Conservation (phyloP, 2,329 filamentous ascomycete species). For the Pseudopyricularia cyperi region DNA sequence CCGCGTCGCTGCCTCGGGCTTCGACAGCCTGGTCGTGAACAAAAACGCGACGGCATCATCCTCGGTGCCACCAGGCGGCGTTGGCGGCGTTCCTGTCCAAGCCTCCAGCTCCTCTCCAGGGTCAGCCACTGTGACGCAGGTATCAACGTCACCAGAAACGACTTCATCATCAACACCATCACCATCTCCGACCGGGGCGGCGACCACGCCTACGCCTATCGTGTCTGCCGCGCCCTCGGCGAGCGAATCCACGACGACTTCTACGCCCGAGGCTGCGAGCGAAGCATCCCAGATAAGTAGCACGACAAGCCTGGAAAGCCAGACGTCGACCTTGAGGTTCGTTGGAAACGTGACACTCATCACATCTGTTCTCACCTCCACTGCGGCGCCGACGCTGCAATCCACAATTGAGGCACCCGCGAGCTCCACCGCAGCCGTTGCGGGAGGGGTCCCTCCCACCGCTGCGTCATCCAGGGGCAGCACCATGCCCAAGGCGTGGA, state of each 20-base stretch:
- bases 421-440: background rate
- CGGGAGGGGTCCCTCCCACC: background rate
- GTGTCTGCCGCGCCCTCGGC: background rate
- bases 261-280: background rate
- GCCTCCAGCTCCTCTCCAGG: conserved; percentile 12
- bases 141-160: background rate
- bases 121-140: background rate
- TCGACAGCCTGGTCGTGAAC: conserved; percentile 5
- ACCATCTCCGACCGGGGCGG: conserved; percentile 30
- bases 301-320: background rate
- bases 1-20: background rate
- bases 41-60: conserved; percentile 3
- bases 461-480: background rate
- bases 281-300: background rate
- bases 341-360: background rate
- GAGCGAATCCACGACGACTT: background rate
- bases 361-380: background rate
- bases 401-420: background rate
- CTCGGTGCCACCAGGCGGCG: background rate
- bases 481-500: conserved; percentile 13
- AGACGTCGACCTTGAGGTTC: background rate
- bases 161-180: background rate
- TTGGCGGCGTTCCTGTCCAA: background rate
- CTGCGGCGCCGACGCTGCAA: background rate
- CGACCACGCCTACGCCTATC: conserved; percentile 18